These are phyloP conservation scores for Apiotrichum laibachii DNA, from an alignment of 1,284 basidiomycete genomes.

Conservation along the genomic window DNA sequence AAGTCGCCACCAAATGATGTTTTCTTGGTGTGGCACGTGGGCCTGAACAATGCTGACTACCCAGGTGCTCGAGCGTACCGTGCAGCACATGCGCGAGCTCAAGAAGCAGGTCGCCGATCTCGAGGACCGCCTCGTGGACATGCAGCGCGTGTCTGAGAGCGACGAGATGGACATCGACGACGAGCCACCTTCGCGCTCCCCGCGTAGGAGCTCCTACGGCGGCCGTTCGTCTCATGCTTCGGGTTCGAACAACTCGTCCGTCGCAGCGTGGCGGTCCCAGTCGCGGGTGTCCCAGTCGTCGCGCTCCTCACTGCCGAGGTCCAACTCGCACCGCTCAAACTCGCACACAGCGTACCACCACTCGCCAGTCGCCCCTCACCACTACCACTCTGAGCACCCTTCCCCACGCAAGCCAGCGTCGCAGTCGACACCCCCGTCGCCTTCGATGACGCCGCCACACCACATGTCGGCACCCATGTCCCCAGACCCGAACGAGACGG, in stretches of 20 bases:
- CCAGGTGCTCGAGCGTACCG: conserved; percentile 49
- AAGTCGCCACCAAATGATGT: conserved; percentile 11
- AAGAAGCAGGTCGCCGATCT: conserved; percentile 33
- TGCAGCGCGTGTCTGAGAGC: not conserved
- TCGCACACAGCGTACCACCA: not conserved
- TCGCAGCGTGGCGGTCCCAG: not conserved
- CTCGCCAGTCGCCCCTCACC: not conserved
- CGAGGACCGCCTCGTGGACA: conserved; percentile 17
- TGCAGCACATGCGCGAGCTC: conserved; percentile 48
- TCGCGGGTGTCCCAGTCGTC: not conserved
- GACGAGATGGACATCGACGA: conserved; percentile 17
- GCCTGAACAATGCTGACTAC: not conserved
- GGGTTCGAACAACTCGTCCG: not conserved
- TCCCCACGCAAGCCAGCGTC: conserved; percentile 11
- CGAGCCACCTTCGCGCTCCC: not conserved
- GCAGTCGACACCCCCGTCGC: conserved; percentile 29
- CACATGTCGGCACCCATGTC: conserved; percentile 7
- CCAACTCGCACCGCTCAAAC: not conserved
- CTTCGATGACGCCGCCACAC: conserved; percentile 26
- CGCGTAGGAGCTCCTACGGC: not conserved
- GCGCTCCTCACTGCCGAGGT: too few species aligned
- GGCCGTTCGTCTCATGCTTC: not conserved
- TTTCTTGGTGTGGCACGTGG: not conserved
- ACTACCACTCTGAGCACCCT: conserved; percentile 1
- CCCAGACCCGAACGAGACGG: conserved; percentile 43